A percentile compares a stretch with the other conserved stretches of the same genome.
phyloP scores from a whole-genome alignment of 495 filamentous ascomycete genomes.

The Clavariopsis aquatica region DNA sequence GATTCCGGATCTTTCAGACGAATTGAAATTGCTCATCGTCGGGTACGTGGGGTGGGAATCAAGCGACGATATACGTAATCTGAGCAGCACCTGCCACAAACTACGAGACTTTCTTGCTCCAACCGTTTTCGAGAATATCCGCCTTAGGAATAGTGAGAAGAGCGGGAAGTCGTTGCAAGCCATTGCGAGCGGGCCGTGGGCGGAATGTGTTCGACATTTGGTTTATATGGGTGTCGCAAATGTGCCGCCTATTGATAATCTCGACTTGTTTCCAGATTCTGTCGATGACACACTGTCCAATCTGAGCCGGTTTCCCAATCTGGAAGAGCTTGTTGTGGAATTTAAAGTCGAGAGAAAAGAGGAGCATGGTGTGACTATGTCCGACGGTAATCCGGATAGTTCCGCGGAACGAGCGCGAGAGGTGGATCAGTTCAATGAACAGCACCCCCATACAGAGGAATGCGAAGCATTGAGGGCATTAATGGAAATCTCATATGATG shows the following conservation, averaged over 20 bases:
- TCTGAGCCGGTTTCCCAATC: background rate
- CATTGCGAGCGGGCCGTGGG: background rate
- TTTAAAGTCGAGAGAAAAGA: background rate
- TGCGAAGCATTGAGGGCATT: background rate
- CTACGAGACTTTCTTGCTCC: background rate
- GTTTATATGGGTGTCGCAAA: background rate
- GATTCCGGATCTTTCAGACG: background rate
- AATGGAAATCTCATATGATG: background rate
- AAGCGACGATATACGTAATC: background rate
- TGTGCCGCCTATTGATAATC: background rate
- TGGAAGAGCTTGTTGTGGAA: background rate
- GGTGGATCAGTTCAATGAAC: background rate
- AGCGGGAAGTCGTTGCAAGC: background rate
- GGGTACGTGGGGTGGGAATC: background rate
- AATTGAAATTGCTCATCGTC: constrained; percentile 1
- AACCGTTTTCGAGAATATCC: background rate
- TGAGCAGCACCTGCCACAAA: constrained; percentile 1
- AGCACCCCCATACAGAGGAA: background rate
- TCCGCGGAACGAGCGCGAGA: too few relatives aligned
- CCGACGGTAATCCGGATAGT: too few relatives aligned
- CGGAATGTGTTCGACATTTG: background rate
- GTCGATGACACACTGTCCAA: background rate
- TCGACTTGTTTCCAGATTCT: background rate
- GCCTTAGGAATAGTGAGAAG: background rate
- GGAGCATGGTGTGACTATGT: background rate